These are phyloP conservation scores for Thalassiosira delicatula DNA, from an alignment of 352 stramenopile species.

Conservation along the genomic window DNA sequence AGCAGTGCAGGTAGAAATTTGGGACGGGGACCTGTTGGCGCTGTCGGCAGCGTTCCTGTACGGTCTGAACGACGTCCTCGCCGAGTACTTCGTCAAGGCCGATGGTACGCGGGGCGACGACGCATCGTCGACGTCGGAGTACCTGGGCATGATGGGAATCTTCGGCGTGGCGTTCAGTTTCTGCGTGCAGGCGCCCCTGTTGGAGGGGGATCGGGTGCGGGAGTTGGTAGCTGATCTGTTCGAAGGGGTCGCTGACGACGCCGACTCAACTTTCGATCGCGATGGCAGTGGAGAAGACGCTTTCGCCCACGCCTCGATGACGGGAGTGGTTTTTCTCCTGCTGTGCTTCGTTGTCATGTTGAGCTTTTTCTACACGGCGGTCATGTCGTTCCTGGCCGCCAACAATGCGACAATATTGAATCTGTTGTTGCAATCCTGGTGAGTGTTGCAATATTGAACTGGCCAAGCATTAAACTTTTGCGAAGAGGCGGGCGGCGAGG, in stretches of 20 bases:
- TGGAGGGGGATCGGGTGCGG: constrained; percentile 84
- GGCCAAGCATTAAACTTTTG: no score
- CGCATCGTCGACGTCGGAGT: no score
- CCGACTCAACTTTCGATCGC: constrained; percentile 75
- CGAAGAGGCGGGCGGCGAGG: no score
- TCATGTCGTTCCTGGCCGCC: constrained; percentile 86
- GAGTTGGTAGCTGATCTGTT: constrained; percentile 64
- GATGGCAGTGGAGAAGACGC: background rate
- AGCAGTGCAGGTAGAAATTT: constrained; percentile 2
- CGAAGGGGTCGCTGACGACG: no score
- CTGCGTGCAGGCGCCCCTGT: constrained; percentile 85
- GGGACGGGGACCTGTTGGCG: constrained; percentile 72
- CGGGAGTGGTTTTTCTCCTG: constrained; percentile 20
- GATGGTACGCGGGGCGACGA: constrained; percentile 82
- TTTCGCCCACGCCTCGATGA: constrained; percentile 1
- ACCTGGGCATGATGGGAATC: constrained; percentile 91
- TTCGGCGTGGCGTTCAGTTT: constrained; percentile 90
- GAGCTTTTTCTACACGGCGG: constrained; percentile 89
- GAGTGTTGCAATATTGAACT: no score
- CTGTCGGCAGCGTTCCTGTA: constrained; percentile 69
- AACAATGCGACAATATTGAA: constrained; percentile 95
- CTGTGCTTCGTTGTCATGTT: constrained; percentile 53
- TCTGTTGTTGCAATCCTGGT: constrained; percentile 94
- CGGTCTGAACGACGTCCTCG: constrained; percentile 73
- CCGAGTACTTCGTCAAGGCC: constrained; percentile 84